A percentile compares a stretch with the other conserved stretches of the same genome.
These are phyloP conservation scores for Lactifluus volemus DNA, from an alignment of 768 basidiomycete genomes.

Conservation along the genomic window DNA sequence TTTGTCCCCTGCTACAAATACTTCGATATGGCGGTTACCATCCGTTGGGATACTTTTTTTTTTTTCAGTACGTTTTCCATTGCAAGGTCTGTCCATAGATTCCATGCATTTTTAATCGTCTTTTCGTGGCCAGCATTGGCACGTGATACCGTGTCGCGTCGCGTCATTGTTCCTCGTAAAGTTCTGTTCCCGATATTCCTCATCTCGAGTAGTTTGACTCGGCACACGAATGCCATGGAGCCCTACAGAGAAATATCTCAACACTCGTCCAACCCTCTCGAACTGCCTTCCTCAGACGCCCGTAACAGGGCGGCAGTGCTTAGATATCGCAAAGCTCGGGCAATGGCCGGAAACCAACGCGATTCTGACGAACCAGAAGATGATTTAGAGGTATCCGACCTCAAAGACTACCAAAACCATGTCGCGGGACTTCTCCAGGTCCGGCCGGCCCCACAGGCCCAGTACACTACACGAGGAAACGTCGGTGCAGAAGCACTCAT, in stretches of 20 bases:
- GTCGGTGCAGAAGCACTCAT: conserved; percentile 25
- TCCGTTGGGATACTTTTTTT: too few relatives aligned
- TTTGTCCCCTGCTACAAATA: not conserved
- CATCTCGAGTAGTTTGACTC: not conserved
- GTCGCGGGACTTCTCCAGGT: conserved; percentile 36
- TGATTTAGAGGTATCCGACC: conserved; percentile 31
- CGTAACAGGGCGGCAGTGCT: conserved; percentile 40
- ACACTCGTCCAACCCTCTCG: conserved; percentile 69
- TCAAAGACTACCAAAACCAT: conserved; percentile 44
- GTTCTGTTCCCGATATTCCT: not conserved
- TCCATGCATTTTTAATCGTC: not conserved
- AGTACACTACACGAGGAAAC: conserved; percentile 1
- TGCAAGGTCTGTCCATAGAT: not conserved
- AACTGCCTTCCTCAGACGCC: conserved; percentile 53
- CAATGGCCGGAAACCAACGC: conserved; percentile 23
- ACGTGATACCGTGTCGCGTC: conserved; percentile 8
- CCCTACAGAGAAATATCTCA: conserved; percentile 42
- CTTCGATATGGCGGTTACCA: too few relatives aligned
- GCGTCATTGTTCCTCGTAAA: not conserved
- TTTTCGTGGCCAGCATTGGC: not conserved
- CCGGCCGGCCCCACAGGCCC: conserved; percentile 5
- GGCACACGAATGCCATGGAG: conserved; percentile 26
- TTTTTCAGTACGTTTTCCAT: not conserved
- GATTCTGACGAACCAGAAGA: conserved; percentile 46
- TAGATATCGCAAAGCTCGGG: conserved; percentile 30